Percentiles rank a stretch among this genome's conserved stretches.
Conservation (phyloP, 2,329 filamentous ascomycete genomes). For the Acrodontium crateriforme region DNA sequence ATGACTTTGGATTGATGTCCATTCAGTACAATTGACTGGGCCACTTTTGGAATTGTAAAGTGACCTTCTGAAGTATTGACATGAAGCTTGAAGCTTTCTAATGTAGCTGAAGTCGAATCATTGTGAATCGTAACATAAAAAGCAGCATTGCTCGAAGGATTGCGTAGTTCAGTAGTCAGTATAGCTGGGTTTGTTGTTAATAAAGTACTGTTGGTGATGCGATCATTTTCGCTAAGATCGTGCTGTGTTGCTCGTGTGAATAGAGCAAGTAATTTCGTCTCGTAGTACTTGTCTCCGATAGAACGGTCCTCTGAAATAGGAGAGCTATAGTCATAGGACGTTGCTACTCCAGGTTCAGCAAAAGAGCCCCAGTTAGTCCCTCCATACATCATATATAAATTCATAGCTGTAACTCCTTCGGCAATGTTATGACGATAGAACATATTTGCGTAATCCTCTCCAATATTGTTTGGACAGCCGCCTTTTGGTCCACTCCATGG, state of each 20-base stretch:
- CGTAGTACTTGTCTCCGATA: conserved; percentile 47
- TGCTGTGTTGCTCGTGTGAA: conserved; percentile 45
- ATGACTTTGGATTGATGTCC: conserved; percentile 50
- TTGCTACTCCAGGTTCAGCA: conserved; percentile 43
- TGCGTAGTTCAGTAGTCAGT: conserved; percentile 41
- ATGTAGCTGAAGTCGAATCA: conserved; percentile 37
- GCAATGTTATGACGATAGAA: conserved; percentile 51
- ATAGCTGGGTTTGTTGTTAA: conserved; percentile 37
- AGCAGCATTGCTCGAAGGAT: conserved; percentile 40
- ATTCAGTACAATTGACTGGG: conserved; percentile 37
- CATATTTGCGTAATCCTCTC: conserved; percentile 47
- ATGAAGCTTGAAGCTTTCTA: conserved; percentile 40
- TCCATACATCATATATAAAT: conserved; percentile 51
- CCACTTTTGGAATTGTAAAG: conserved; percentile 40
- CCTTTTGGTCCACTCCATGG: conserved; percentile 48
- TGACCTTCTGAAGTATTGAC: conserved; percentile 43
- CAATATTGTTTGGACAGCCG: conserved; percentile 41
- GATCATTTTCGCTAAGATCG: conserved; percentile 44
- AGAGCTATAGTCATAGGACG: conserved; percentile 50
- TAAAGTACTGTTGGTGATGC: conserved; percentile 35
- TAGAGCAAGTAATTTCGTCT: conserved; percentile 47
- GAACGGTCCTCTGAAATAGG: conserved; percentile 46
- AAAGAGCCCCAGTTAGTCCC: conserved; percentile 51
- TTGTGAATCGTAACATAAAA: conserved; percentile 48
- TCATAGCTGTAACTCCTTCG: conserved; percentile 45